Evolutionary conservation across 2,329 filamentous ascomycete species (phyloP).

Genomic region (Penicillium crustosum): DNA sequence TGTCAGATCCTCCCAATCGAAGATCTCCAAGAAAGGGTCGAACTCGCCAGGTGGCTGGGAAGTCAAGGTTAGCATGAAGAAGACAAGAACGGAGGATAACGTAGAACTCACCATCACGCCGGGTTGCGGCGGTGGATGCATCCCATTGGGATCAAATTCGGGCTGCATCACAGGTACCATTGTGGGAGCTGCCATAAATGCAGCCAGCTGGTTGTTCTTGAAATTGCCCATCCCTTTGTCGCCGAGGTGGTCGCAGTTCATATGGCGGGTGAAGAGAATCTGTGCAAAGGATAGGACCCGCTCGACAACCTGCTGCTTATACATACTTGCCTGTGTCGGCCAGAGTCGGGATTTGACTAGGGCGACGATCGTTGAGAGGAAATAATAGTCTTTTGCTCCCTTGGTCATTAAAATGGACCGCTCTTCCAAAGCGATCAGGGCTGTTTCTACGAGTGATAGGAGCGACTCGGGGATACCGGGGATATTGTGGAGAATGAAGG

Average conservation of each 20-base stretch:
- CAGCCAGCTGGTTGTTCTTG: conserved; percentile 31
- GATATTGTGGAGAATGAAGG: conserved; percentile 27
- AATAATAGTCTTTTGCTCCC: conserved; percentile 43
- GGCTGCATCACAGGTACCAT: conserved; percentile 24
- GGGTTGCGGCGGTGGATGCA: conserved; percentile 25
- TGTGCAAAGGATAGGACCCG: conserved; percentile 39
- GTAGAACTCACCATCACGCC: conserved; percentile 27
- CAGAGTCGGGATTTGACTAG: conserved; percentile 38
- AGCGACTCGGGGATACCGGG: conserved; percentile 36
- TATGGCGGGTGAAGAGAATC: conserved; percentile 36
- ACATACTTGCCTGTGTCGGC: conserved; percentile 33
- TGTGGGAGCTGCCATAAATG: conserved; percentile 22
- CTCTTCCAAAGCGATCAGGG: conserved; percentile 32
- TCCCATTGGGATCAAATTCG: conserved; percentile 21
- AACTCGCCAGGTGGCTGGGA: conserved; percentile 29
- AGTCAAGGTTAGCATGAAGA: conserved; percentile 7
- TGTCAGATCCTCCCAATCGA: conserved; percentile 37
- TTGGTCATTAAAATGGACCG: conserved; percentile 36
- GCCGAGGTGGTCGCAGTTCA: conserved; percentile 35
- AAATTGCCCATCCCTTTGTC: conserved; percentile 33
- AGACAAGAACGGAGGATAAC: neutral
- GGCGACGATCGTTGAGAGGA: conserved; percentile 38
- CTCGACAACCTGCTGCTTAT: conserved; percentile 39
- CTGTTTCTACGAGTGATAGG: conserved; percentile 34
- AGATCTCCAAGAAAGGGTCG: conserved; percentile 37